Percentiles rank a stretch among this genome's conserved stretches.
These are phyloP conservation scores for Blyttiomyces sp. DNA, from an alignment of 371 early-diverging fungal species.

Conservation along the genomic window DNA sequence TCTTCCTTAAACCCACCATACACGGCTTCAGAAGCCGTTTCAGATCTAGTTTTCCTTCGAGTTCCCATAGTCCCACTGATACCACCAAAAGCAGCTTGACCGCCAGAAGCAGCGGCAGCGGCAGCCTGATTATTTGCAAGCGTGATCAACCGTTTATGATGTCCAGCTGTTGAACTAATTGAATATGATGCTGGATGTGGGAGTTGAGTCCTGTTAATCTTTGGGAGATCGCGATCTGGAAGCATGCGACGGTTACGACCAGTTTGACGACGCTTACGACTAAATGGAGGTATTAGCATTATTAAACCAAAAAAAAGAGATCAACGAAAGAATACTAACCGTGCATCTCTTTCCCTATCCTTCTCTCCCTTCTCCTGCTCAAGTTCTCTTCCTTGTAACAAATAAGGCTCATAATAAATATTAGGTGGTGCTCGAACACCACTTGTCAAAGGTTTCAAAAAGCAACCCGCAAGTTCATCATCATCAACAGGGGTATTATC, in stretches of 20 bases:
- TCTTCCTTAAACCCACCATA: not conserved
- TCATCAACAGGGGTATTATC: slow-evolving; percentile 65
- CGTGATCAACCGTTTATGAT: not conserved
- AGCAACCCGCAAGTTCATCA: slow-evolving; percentile 65
- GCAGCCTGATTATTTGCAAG: not conserved
- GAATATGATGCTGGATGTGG: slow-evolving; percentile 18
- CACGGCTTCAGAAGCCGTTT: not conserved
- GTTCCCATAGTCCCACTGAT: not conserved
- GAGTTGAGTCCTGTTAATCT: slow-evolving; percentile 51
- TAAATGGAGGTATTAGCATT: slow-evolving; percentile 16
- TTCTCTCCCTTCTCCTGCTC: slow-evolving; percentile 77
- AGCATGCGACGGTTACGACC: slow-evolving; percentile 63
- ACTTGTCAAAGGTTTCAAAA: slow-evolving; percentile 61
- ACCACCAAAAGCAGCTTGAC: not conserved
- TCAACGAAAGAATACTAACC: slow-evolving; percentile 3
- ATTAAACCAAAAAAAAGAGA: slow-evolving; percentile 4
- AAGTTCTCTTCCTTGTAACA: slow-evolving; percentile 60
- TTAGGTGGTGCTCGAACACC: slow-evolving; percentile 50
- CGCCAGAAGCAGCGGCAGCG: not conserved
- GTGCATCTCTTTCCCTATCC: slow-evolving; percentile 72
- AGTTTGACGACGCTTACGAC: slow-evolving; percentile 80
- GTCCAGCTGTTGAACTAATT: no score
- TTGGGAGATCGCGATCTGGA: slow-evolving; percentile 67
- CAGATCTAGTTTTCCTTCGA: not conserved
- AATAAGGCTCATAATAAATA: slow-evolving; percentile 57